Conservation (phyloP, 345 rosid species). For the Anastatica hierochuntica region DNA sequence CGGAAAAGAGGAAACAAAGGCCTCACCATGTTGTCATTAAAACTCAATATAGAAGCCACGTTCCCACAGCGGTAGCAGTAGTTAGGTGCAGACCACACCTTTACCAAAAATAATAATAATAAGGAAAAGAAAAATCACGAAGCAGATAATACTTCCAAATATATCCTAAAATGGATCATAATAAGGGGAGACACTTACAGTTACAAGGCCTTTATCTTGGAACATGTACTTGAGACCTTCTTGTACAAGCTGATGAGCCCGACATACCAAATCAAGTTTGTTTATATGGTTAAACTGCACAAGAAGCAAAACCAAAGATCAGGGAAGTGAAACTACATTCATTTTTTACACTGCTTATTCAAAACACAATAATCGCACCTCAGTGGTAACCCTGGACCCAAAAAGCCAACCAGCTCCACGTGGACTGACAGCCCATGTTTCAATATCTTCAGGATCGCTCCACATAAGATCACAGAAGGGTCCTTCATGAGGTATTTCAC, state of each 20-base stretch:
- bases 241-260: constrained; percentile 99
- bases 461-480: constrained; percentile 99
- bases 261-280: constrained; percentile 90
- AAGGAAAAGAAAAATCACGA: constrained; percentile 19
- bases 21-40: constrained; percentile 91
- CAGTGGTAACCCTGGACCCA: constrained; percentile 96
- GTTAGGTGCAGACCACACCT: constrained; percentile 99
- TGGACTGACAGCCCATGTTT: constrained; percentile 99
- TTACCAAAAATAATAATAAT: constrained; percentile 1
- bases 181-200: constrained; percentile 39
- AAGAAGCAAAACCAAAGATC: constrained; percentile 15
- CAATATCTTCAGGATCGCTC: constrained; percentile 99
- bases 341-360: not conserved
- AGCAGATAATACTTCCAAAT: constrained; percentile 5
- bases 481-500: constrained; percentile 99
- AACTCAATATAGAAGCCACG: constrained; percentile 97
- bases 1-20: not conserved
- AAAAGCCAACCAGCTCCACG: constrained; percentile 99
- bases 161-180: not conserved
- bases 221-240: constrained; percentile 99
- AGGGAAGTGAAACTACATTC: not conserved
- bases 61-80: constrained; percentile 99
- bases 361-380: constrained; percentile 34
- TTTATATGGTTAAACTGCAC: constrained; percentile 91
- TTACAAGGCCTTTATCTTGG: constrained; percentile 98